phyloP scores from a whole-genome alignment of 768 basidiomycete genomes.

The Russula foetens region DNA sequence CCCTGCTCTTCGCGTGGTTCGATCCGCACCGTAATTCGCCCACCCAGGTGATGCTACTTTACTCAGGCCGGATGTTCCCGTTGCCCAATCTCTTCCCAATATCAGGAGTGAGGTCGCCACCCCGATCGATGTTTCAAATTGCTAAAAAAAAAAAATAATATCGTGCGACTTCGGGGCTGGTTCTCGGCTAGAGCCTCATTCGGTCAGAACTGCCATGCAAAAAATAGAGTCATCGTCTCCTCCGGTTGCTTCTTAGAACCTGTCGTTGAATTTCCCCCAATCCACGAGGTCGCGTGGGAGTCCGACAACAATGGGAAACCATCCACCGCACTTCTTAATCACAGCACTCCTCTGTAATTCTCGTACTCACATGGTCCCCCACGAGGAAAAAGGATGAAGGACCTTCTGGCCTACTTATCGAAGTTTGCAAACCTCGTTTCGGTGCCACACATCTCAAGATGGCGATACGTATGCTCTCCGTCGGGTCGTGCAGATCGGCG shows the following conservation, averaged over 20 bases:
- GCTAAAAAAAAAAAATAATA: no score
- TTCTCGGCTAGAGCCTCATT: slow-evolving; percentile 5
- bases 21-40: background rate
- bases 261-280: background rate
- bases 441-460: background rate
- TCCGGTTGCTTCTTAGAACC: background rate
- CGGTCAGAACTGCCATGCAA: background rate
- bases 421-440: background rate
- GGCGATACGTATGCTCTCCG: background rate
- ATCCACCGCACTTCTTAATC: background rate
- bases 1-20: background rate
- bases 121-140: no score
- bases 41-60: background rate
- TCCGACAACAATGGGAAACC: slow-evolving; percentile 2
- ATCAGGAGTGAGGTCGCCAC: no score
- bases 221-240: background rate
- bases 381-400: background rate
- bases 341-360: background rate
- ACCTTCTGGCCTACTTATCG: background rate
- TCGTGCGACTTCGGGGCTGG: no score
- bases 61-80: no score
- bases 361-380: background rate
- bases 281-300: background rate
- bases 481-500: slow-evolving; percentile 1
- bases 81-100: no score